Evolutionary conservation across 2,329 filamentous ascomycete species (phyloP), one percentile per base, ranked within the genome.

Genomic region (Colletotrichum sp.): DNA sequence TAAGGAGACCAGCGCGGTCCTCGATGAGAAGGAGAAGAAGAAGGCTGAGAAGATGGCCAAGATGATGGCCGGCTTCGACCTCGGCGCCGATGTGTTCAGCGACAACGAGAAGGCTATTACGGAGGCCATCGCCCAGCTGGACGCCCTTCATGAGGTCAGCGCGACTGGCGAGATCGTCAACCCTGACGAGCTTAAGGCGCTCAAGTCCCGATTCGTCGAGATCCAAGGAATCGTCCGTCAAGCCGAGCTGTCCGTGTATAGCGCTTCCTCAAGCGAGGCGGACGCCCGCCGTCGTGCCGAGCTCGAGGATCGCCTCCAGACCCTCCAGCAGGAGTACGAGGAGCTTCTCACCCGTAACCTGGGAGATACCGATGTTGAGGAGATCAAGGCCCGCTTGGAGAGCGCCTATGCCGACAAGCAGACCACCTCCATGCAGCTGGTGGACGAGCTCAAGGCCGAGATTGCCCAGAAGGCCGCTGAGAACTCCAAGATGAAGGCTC

Each of bases 41-140:
- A 99, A 99, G 90, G 95, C 96, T 1, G 97, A 99, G 87, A 97
- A 98, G 87, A 99, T 99, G 97, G 97, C 97, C 59, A 95, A 98
- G 90, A 99, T 99, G 97, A 98, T 99, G 96, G 97, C 97, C 75
- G 96, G 96, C 5, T 99, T 99, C 81, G 96, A 99, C 82, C 91
- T 99, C 39, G 96, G 96, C 61, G 94, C 94, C 65, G 96, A 98
- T 74, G 93, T 98, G 36, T 98, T 99, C 84, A 98, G 96, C 79
- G 95, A 97, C 75, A 98, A 98, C 80, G 97, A 99, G 85, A 92
- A 93, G 78, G 93, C 92, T 67, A 95, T 99, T 75, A 92, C 95
- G 76, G 92, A 94, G 78, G 93, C 96, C 78, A 96, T 99, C 80
- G 92, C 96, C 80, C 93, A 95, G 81, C 89, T 99, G 34, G 96